These are phyloP conservation scores for Vitis labrusca DNA, from an alignment of 164 flowering plant genomes.

Conservation along the genomic window DNA sequence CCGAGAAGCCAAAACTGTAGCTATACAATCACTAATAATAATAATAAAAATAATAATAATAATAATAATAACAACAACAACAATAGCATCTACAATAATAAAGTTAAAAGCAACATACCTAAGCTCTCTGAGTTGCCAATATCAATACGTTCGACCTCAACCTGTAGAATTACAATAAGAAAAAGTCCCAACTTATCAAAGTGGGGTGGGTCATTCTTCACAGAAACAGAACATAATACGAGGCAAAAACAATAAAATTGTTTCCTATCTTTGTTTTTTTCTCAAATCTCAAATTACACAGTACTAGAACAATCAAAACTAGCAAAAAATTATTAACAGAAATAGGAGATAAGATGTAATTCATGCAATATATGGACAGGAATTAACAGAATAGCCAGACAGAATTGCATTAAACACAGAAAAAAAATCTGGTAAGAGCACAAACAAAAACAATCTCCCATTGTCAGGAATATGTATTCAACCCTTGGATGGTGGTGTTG, in stretches of 20 bases:
- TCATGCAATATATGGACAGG: neutral
- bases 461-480: neutral
- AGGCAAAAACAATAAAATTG: too few species aligned
- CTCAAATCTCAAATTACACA: neutral
- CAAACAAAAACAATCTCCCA: neutral
- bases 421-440: neutral
- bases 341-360: neutral
- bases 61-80: neutral
- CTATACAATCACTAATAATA: too few species aligned
- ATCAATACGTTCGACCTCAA: slow-evolving; percentile 68
- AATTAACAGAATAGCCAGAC: neutral
- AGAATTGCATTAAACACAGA: too few species aligned
- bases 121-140: slow-evolving; percentile 47
- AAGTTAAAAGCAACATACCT: slow-evolving; percentile 36
- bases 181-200: neutral
- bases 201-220: too few species aligned
- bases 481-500: neutral
- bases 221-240: neutral
- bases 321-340: neutral
- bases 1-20: too few species aligned
- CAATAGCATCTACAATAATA: neutral
- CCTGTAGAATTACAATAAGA: slow-evolving; percentile 32
- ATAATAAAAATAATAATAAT: too few species aligned
- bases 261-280: too few species aligned
- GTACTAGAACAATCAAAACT: neutral